These are phyloP conservation scores for Arthroderma sp. DNA, from an alignment of 2,329 filamentous ascomycete species.

Conservation along the genomic window DNA sequence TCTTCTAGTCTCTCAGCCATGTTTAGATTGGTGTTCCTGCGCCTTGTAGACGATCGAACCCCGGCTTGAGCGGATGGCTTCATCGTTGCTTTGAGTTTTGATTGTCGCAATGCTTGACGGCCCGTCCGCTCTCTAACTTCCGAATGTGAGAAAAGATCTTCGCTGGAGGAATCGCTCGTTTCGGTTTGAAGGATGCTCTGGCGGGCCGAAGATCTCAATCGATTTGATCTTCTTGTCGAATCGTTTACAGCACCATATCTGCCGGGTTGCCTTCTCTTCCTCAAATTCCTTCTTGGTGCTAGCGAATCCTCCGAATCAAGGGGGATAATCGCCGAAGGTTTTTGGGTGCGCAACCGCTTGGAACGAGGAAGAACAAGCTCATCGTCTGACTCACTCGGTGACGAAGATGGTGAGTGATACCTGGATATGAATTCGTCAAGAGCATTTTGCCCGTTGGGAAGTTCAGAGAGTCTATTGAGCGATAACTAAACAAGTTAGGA, in stretches of 20 bases:
- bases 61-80: neutral
- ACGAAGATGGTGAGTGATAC: neutral
- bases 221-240: too few relatives aligned
- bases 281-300: neutral
- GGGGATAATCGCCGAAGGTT: neutral
- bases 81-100: too few relatives aligned
- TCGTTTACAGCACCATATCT: too few relatives aligned
- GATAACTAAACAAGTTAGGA: constrained; percentile 2
- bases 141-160: too few relatives aligned
- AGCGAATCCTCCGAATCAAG: neutral
- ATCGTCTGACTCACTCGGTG: neutral
- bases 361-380: neutral
- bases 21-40: constrained; percentile 13
- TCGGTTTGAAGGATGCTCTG: too few relatives aligned
- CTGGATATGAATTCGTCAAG: neutral
- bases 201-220: too few relatives aligned
- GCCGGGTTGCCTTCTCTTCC: neutral
- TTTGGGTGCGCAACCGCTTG: neutral
- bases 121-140: too few relatives aligned
- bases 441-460: constrained; percentile 3
- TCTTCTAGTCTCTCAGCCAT: constrained; percentile 40
- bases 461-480: constrained; percentile 1
- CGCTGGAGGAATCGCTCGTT: too few relatives aligned
- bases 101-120: too few relatives aligned
- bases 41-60: constrained; percentile 6